A percentile compares a stretch with the other conserved stretches of the same genome.
Conservation (phyloP, 176 grass and related monocot genomes). For the Raddia guianensis region DNA sequence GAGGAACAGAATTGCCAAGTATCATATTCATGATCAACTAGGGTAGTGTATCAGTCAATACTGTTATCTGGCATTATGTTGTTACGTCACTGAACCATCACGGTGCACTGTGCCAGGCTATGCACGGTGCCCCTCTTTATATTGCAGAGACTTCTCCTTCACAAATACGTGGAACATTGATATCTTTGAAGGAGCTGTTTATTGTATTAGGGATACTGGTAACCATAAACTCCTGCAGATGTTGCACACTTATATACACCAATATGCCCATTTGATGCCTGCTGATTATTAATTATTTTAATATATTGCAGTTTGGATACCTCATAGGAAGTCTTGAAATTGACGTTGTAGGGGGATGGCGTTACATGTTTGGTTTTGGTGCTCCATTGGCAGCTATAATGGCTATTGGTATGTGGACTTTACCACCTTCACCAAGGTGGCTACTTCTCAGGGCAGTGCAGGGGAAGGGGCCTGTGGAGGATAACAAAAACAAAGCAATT, state of each 20-base stretch:
- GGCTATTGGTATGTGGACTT: conserved; percentile 76
- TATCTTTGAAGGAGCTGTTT: conserved; percentile 96
- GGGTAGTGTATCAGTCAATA: neutral
- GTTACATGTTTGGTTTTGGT: conserved; percentile 89
- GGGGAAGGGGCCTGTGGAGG: conserved; percentile 70
- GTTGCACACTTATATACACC: neutral
- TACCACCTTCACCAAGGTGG: conserved; percentile 88
- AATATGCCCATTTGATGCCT: conserved; percentile 6
- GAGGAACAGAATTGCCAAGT: conserved; percentile 16
- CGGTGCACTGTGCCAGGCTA: conserved; percentile 64
- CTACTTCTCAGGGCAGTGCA: conserved; percentile 87
- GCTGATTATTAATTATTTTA: conserved; percentile 30
- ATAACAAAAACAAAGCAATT: conserved; percentile 78
- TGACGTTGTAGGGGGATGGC: conserved; percentile 78
- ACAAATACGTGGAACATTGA: conserved; percentile 93
- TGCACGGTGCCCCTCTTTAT: conserved; percentile 96
- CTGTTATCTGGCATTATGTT: neutral
- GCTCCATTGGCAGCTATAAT: conserved; percentile 81
- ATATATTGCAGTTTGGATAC: conserved; percentile 76
- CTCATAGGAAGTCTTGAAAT: conserved; percentile 80
- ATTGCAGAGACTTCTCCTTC: conserved; percentile 93
- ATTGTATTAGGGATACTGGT: conserved; percentile 98
- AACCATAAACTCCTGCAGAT: conserved; percentile 23
- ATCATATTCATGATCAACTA: conserved; percentile 23
- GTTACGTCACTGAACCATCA: conserved; percentile 30